phyloP scores from a whole-genome alignment of 441 rosid species.

The Corymbia citriodora region DNA sequence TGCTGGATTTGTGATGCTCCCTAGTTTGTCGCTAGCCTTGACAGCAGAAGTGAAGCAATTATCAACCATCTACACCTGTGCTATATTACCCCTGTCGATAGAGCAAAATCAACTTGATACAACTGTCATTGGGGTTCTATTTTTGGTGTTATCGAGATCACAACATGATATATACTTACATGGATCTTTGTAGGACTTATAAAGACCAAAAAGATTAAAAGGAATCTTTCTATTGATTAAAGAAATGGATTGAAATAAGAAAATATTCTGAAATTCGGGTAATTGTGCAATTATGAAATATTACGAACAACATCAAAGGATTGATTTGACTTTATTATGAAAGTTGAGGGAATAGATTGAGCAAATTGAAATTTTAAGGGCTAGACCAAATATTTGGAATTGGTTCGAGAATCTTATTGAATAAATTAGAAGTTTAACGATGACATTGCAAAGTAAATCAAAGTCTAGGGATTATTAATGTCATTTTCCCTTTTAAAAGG shows the following conservation, averaged over 20 bases:
- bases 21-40: no score
- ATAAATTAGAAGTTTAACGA: background rate
- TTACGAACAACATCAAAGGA: background rate
- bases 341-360: background rate
- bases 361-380: background rate
- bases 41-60: no score
- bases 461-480: accelerated
- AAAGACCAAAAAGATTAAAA: background rate
- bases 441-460: accelerated
- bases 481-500: background rate
- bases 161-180: no score
- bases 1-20: no score
- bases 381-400: background rate
- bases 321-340: background rate
- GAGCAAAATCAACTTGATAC: no score
- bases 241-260: background rate
- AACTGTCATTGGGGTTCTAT: no score
- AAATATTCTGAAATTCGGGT: accelerated
- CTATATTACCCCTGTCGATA: no score
- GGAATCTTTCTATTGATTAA: background rate
- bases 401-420: accelerated
- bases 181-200: no score
- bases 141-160: no score
- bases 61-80: no score
- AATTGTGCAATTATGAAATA: background rate